Evolutionary conservation across 2,329 filamentous ascomycete species (phyloP).

Genomic region (Rutstroemia sp.): DNA sequence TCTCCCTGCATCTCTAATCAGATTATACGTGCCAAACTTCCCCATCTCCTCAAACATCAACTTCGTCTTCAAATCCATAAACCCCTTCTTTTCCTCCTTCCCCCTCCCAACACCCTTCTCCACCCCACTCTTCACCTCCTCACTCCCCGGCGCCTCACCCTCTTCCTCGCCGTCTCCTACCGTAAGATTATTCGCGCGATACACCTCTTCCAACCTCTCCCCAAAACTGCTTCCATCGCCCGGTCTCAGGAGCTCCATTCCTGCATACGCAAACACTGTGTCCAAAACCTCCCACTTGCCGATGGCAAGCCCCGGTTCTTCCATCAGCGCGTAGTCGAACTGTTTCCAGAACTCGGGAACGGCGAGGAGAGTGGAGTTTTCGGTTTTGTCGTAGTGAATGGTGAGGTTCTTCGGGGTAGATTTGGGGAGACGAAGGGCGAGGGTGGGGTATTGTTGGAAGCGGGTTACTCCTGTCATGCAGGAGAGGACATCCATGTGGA

Average conservation of each 20-base stretch:
- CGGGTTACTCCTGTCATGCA: conserved; percentile 67
- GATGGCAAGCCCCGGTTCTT: conserved; percentile 40
- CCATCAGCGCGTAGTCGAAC: conserved; percentile 56
- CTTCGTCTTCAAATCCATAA: conserved; percentile 19
- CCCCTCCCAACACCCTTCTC: conserved; percentile 29
- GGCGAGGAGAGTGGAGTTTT: conserved; percentile 39
- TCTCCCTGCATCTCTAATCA: conserved; percentile 33
- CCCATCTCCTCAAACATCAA: conserved; percentile 22
- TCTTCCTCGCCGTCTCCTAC: not conserved
- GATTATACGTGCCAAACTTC: conserved; percentile 21
- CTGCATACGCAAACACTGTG: conserved; percentile 49
- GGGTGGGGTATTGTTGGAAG: conserved; percentile 40
- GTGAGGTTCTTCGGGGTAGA: not conserved
- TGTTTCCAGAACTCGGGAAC: conserved; percentile 51
- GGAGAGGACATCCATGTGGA: conserved; percentile 58
- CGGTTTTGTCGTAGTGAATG: conserved; percentile 53
- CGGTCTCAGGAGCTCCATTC: conserved; percentile 50
- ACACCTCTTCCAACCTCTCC: conserved; percentile 19
- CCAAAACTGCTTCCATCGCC: conserved; percentile 27
- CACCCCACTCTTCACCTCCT: conserved; percentile 20
- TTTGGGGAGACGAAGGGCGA: not conserved
- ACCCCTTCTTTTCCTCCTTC: conserved; percentile 27
- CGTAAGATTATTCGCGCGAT: conserved; percentile 23
- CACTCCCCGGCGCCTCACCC: conserved; percentile 7
- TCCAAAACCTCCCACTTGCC: conserved; percentile 51